phyloP scores from a whole-genome alignment of 495 filamentous ascomycete species.

The Geopyxis carbonaria region DNA sequence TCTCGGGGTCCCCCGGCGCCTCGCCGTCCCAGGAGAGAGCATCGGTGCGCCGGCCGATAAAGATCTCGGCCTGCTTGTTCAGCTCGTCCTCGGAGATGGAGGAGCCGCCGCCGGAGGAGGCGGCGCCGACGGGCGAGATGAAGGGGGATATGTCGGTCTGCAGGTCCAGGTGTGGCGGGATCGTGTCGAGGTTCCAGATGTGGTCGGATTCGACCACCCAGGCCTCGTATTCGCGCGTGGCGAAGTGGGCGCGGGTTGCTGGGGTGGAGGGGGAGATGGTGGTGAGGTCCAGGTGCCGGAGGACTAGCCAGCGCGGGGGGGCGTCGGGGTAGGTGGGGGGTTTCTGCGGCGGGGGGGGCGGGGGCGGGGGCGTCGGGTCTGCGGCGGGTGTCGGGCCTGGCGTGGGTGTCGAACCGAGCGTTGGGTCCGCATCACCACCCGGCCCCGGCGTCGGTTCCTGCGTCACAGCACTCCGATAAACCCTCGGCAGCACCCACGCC shows the following conservation, averaged over 20 bases:
- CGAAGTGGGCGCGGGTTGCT: conserved; percentile 1
- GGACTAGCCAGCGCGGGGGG: conserved; percentile 32
- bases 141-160: conserved; percentile 36
- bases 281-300: conserved; percentile 24
- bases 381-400: conserved; percentile 20
- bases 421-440: conserved; percentile 3
- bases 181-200: conserved; percentile 24
- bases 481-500: conserved; percentile 35
- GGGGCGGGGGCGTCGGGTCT: conserved; percentile 22
- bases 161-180: conserved; percentile 27
- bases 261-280: conserved; percentile 12
- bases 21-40: conserved; percentile 17
- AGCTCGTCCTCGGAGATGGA: conserved; percentile 7
- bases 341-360: too few relatives aligned
- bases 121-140: conserved; percentile 13
- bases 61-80: conserved; percentile 33
- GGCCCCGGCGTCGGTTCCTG: conserved; percentile 1
- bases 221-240: conserved; percentile 19
- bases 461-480: conserved; percentile 27
- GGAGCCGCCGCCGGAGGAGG: background rate
- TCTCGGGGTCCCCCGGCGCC: background rate
- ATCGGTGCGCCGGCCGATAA: conserved; percentile 30
- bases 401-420: too few relatives aligned
- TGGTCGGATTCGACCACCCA: conserved; percentile 38
- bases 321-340: too few relatives aligned